Conservation (phyloP, 1,284 basidiomycete species). For the Leucoagaricus sp. region DNA sequence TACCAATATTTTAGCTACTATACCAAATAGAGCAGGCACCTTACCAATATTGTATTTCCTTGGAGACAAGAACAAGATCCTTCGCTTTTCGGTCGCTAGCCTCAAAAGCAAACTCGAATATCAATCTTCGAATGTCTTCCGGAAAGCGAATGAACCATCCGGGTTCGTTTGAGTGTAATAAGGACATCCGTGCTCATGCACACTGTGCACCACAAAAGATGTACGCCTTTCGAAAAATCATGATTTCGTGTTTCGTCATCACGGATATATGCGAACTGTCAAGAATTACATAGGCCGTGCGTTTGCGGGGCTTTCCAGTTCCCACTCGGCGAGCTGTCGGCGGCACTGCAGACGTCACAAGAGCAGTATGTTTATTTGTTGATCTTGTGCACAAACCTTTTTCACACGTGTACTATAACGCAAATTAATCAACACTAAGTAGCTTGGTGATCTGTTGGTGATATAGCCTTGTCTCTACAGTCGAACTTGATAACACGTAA, state of each 20-base stretch:
- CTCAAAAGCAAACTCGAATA: slow-evolving; percentile 2
- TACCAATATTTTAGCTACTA: neutral
- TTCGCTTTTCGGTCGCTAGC: neutral
- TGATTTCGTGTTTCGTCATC: neutral
- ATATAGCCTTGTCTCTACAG: no score
- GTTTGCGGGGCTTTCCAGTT: no score
- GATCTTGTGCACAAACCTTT: neutral
- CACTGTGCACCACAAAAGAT: no score
- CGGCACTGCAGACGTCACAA: neutral
- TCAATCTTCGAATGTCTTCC: neutral
- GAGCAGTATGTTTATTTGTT: neutral
- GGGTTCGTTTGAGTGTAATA: neutral
- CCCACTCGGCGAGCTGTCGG: no score
- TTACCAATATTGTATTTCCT: neutral
- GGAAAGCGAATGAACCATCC: neutral
- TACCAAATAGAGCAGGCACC: neutral
- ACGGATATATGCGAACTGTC: slow-evolving; percentile 1
- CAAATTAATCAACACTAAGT: no score
- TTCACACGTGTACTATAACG: no score
- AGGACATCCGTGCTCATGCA: neutral
- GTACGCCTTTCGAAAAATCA: neutral
- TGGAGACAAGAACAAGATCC: neutral
- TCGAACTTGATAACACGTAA: no score
- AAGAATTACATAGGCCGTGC: no score
- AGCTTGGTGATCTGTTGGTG: no score